Evolutionary conservation across 331 rosid genomes (phyloP), one percentile per base, ranked within the genome.

Genomic region (Rhamnella rubrinervis): DNA sequence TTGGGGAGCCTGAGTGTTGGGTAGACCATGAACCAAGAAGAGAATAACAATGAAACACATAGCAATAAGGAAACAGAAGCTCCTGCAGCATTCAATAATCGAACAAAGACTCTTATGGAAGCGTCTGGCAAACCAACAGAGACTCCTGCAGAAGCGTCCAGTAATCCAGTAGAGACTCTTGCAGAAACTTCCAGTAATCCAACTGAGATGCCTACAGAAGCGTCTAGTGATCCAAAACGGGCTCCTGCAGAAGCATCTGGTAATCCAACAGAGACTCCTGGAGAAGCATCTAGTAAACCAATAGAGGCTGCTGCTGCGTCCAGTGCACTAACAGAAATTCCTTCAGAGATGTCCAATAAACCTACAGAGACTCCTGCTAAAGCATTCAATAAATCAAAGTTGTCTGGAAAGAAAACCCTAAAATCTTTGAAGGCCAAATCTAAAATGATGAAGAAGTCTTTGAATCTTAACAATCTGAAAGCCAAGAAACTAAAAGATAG

Each of bases 341-440:
- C 70, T n/a, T 21, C 68, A 0, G 81, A 68, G 65, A 62, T 57
- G 23, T 56, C 75, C 23, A 63, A 8, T 18, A 26, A 51, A 62
- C 59, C 63, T 62, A 64, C 50, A 25, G 68, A 59, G 17, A 65
- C 67, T 76, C 52, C 71, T 64, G 44, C 75, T n/a, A 81, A 81
- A 59, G 86, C 77, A 71, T 63, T 71, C 63, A 63, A 51, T 68
- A 71, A 71, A 68, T 38, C 35, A 6, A 78, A 55, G 61, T 37
- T 65, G 9, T 49, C 76, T 71, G 59, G 59, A 53, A 90, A 75
- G 78, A 86, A 60, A 65, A 77, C 78, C 63, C 75, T 69, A 6
- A 75, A 4, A 61, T 71, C 75, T 59, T 52, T 88, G 77, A 84
- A 86, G 85, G 85, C 86, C 25, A 88, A 79, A 75, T 40, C 74